Conservation (phyloP, 2,329 filamentous ascomycete genomes). For the Colletotrichum costaricense region DNA sequence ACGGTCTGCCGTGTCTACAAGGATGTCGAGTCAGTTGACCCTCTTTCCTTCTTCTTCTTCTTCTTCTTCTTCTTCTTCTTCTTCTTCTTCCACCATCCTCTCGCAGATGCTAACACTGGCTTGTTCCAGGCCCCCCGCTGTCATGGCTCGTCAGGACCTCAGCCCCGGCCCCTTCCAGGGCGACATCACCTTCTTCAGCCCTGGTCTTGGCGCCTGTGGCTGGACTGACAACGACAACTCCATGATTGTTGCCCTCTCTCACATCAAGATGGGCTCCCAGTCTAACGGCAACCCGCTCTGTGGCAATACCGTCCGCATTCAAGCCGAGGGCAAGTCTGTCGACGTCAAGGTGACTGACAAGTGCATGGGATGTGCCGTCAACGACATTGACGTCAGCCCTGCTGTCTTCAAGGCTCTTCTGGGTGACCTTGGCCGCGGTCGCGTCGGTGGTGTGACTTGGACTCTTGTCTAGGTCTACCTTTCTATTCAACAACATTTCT, state of each 20-base stretch:
- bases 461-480: background rate
- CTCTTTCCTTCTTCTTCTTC: background rate
- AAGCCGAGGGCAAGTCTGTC: background rate
- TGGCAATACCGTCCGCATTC: background rate
- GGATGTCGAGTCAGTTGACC: background rate
- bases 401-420: slow-evolving; percentile 16
- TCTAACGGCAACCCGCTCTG: slow-evolving; percentile 35
- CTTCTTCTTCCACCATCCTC: background rate
- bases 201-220: slow-evolving; percentile 29
- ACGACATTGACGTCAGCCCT: slow-evolving; percentile 28
- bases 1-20: slow-evolving; percentile 17
- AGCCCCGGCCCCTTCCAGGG: slow-evolving; percentile 8
- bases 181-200: slow-evolving; percentile 30
- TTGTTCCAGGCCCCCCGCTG: background rate
- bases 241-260: slow-evolving; percentile 29
- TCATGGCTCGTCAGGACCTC: slow-evolving; percentile 20
- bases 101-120: background rate
- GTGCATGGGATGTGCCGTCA: slow-evolving; percentile 23
- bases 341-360: slow-evolving; percentile 27
- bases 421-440: slow-evolving; percentile 17
- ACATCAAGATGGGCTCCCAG: slow-evolving; percentile 30
- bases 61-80: background rate
- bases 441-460: slow-evolving; percentile 11
- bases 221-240: background rate
- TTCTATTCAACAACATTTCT: background rate